A percentile compares a stretch with the other conserved stretches of the same genome.
phyloP scores from a whole-genome alignment of 768 basidiomycete genomes.

The Lactarius tabidus region DNA sequence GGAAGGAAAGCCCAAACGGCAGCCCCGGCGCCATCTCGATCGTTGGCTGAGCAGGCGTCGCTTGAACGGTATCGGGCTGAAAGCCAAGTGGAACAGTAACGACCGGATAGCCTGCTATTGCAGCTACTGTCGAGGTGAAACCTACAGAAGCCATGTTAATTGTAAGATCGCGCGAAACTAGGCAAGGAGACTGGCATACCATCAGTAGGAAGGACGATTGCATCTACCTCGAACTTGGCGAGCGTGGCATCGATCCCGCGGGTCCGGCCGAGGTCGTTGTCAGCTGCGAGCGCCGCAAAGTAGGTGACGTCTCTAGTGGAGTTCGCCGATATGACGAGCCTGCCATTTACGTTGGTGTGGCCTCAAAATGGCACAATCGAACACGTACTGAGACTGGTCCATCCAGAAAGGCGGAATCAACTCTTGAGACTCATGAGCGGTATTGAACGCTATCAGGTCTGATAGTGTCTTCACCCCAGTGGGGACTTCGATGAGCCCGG shows the following conservation, averaged over 20 bases:
- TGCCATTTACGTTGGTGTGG: conserved; percentile 6
- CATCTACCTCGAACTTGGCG: conserved; percentile 33
- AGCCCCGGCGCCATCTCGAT: conserved; percentile 28
- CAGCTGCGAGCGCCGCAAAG: conserved; percentile 32
- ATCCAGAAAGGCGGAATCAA: conserved; percentile 35
- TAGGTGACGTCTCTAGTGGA: conserved; percentile 30
- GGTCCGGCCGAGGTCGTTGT: conserved; percentile 33
- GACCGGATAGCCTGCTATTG: conserved; percentile 28
- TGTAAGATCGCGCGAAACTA: not conserved
- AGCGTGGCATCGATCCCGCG: conserved; percentile 36
- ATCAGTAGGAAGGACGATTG: conserved; percentile 33
- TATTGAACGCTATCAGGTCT: conserved; percentile 58
- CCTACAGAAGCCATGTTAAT: conserved; percentile 2
- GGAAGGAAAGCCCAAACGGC: conserved; percentile 29
- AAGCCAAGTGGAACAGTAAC: conserved; percentile 30
- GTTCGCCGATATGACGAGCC: conserved; percentile 32
- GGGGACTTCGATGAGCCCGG: conserved; percentile 48
- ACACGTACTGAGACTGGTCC: conserved; percentile 35
- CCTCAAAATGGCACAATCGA: not conserved
- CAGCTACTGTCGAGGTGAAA: conserved; percentile 21
- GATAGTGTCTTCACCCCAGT: conserved; percentile 53
- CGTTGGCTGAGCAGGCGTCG: conserved; percentile 19
- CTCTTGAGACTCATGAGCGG: conserved; percentile 49
- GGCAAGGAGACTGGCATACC: conserved; percentile 26
- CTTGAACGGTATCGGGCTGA: conserved; percentile 26